A percentile compares a stretch with the other conserved stretches of the same genome.
phyloP scores from a whole-genome alignment of 441 rosid species.

The Adansonia madagascariensis region DNA sequence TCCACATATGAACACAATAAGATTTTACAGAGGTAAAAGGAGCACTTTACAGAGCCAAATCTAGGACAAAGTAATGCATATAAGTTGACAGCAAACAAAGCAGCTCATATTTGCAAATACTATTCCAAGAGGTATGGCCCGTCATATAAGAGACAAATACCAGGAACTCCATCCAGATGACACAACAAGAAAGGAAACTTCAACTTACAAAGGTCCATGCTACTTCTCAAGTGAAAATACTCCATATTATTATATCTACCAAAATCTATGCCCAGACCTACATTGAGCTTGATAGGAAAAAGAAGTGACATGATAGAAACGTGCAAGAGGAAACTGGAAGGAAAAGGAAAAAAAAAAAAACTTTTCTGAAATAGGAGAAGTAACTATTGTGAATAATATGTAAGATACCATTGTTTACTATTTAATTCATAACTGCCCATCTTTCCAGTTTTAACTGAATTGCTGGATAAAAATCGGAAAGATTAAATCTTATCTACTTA shows the following conservation, averaged over 20 bases:
- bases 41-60: neutral
- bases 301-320: conserved; percentile 5
- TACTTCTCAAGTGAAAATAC: neutral
- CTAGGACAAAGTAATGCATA: conserved; percentile 2
- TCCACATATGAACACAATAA: conserved; percentile 16
- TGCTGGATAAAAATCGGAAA: neutral
- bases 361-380: neutral
- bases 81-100: neutral
- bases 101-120: neutral
- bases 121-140: conserved; percentile 10
- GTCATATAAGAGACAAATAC: neutral
- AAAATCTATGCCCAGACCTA: neutral
- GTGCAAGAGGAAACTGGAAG: conserved; percentile 10
- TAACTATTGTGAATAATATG: neutral
- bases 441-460: conserved; percentile 2
- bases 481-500: conserved; percentile 16
- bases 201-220: neutral
- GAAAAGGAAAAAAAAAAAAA: neutral
- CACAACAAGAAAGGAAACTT: neutral
- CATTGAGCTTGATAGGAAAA: neutral
- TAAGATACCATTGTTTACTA: neutral
- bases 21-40: conserved; percentile 4
- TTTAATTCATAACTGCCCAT: neutral
- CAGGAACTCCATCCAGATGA: neutral
- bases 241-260: conserved; percentile 3